Percentiles rank a stretch among this genome's conserved stretches.
These are phyloP conservation scores for Candida mattraensis DNA, from an alignment of 805 yeast genomes.

Conservation along the genomic window DNA sequence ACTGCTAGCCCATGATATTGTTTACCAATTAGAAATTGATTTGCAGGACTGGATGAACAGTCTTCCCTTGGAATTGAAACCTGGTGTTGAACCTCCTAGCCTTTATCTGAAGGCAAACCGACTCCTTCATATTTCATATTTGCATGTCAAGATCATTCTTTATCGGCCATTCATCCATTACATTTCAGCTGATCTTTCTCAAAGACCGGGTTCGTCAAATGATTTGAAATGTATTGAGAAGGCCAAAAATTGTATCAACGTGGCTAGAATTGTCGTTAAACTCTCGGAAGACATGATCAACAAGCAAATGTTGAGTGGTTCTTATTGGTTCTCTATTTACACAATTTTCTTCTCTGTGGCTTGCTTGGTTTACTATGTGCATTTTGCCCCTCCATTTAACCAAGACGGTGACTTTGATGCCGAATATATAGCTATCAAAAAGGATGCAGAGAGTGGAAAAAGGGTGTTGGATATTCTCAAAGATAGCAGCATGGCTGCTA, in stretches of 20 bases:
- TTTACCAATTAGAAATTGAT: conserved; percentile 65
- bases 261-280: conserved; percentile 79
- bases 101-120: conserved; percentile 73
- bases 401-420: conserved; percentile 42
- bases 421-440: conserved; percentile 57
- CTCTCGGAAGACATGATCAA: conserved; percentile 78
- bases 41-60: conserved; percentile 69
- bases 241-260: conserved; percentile 81
- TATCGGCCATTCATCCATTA: conserved; percentile 90
- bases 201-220: conserved; percentile 27
- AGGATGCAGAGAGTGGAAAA: conserved; percentile 82
- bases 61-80: conserved; percentile 69
- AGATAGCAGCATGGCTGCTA: conserved; percentile 74
- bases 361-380: conserved; percentile 77
- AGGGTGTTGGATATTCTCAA: conserved; percentile 69
- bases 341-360: conserved; percentile 89
- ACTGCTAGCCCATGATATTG: conserved; percentile 38
- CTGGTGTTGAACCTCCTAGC: conserved; percentile 66
- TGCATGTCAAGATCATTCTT: conserved; percentile 76
- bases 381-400: conserved; percentile 40
- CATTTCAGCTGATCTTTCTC: conserved; percentile 53
- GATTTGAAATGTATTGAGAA: conserved; percentile 66
- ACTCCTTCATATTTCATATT: conserved; percentile 65
- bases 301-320: conserved; percentile 70
- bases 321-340: conserved; percentile 90